These are phyloP conservation scores for Metroxylon sagu DNA, from an alignment of 176 grass and related monocot species.

Conservation along the genomic window DNA sequence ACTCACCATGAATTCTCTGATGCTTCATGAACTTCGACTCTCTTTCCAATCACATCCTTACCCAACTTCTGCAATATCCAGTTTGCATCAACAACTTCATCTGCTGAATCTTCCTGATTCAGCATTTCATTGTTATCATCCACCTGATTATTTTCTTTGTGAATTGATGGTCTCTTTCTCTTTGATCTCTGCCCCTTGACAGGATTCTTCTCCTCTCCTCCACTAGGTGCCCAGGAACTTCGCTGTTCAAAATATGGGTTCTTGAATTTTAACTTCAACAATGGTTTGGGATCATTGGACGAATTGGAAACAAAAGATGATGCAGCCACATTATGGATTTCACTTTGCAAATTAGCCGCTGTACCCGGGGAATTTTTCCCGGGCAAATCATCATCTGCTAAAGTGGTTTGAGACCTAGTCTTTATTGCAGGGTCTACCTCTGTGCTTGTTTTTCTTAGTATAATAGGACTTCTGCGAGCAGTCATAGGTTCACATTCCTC, in stretches of 20 bases:
- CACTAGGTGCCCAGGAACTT: constrained; percentile 1
- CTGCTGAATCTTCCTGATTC: too few relatives aligned
- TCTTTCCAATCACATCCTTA: too few relatives aligned
- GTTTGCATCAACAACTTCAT: too few relatives aligned
- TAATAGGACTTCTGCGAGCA: constrained; percentile 7
- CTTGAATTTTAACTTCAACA: constrained; percentile 13
- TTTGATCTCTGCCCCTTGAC: constrained; percentile 5
- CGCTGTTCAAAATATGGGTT: constrained; percentile 14
- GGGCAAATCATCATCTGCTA: constrained; percentile 3
- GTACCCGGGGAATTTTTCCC: not conserved
- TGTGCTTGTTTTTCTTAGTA: not conserved
- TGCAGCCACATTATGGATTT: not conserved
- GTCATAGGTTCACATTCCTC: constrained; percentile 4
- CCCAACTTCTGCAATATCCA: too few relatives aligned
- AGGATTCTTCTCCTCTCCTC: constrained; percentile 10
- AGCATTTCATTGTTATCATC: too few relatives aligned
- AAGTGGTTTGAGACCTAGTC: not conserved
- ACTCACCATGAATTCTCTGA: too few relatives aligned
- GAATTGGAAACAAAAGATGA: not conserved
- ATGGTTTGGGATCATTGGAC: constrained; percentile 3
- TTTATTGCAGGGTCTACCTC: not conserved
- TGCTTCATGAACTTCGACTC: too few relatives aligned
- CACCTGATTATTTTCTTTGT: too few relatives aligned
- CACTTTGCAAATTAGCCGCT: not conserved
- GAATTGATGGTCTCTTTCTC: not conserved